These are phyloP conservation scores for Dryas octopetala DNA, from an alignment of 306 rosid genomes.

Conservation along the genomic window DNA sequence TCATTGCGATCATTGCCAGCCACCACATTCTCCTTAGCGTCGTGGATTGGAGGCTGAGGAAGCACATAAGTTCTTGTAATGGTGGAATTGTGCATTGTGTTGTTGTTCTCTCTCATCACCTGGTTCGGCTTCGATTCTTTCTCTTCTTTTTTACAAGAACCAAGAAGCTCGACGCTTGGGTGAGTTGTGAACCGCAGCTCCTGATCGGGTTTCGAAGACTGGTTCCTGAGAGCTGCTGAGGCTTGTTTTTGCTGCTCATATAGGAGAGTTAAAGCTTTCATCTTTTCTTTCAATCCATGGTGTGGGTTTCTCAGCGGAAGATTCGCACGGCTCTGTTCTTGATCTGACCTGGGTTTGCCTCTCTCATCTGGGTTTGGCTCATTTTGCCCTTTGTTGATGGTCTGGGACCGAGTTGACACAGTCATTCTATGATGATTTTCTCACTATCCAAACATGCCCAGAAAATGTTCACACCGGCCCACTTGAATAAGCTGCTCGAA, in stretches of 20 bases:
- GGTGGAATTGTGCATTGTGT: constrained; percentile 50
- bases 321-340: constrained; percentile 29
- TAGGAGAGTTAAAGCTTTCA: constrained; percentile 70
- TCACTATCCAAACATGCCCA: constrained; percentile 42
- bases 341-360: constrained; percentile 31
- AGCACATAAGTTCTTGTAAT: constrained; percentile 61
- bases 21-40: constrained; percentile 56
- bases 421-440: constrained; percentile 53
- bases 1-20: constrained; percentile 40
- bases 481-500: constrained; percentile 14
- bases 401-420: constrained; percentile 83
- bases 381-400: constrained; percentile 25
- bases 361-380: constrained; percentile 33
- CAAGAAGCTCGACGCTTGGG: constrained; percentile 36
- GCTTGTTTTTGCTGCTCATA: constrained; percentile 92
- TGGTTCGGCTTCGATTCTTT: constrained; percentile 23
- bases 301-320: constrained; percentile 65
- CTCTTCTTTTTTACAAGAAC: constrained; percentile 37
- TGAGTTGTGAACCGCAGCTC: constrained; percentile 37
- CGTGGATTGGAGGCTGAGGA: constrained; percentile 48
- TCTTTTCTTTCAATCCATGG: constrained; percentile 87
- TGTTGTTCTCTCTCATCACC: constrained; percentile 66
- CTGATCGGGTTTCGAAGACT: constrained; percentile 29
- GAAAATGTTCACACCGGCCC: constrained; percentile 30
- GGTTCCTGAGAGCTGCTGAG: constrained; percentile 55